Evolutionary conservation across 805 yeast genomes (phyloP).

Genomic region (Tetrapisispora iriomotensis): DNA sequence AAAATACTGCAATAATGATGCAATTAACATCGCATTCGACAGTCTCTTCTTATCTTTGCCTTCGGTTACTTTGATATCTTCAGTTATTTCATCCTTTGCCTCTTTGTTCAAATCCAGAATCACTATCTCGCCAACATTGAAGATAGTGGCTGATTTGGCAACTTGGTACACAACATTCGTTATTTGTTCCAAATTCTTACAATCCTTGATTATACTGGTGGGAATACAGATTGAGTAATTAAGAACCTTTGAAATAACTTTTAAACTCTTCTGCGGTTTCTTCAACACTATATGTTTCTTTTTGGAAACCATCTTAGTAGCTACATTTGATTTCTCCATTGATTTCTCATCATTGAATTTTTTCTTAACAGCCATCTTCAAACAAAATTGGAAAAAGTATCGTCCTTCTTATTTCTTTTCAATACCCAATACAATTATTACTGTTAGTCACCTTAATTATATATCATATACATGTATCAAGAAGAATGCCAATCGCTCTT

Average conservation of each 20-base stretch:
- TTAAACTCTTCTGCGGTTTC: slow-evolving; percentile 13
- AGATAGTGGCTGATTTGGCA: slow-evolving; percentile 63
- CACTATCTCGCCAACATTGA: slow-evolving; percentile 64
- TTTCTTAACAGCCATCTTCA: slow-evolving; percentile 1
- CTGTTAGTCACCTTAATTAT: too few relatives aligned
- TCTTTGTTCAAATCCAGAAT: slow-evolving; percentile 44
- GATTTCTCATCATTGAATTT: neutral
- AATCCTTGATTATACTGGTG: slow-evolving; percentile 51
- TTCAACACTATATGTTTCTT: neutral
- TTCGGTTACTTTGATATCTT: slow-evolving; percentile 7
- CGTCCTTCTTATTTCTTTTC: too few relatives aligned
- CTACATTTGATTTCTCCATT: neutral
- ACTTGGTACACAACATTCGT: slow-evolving; percentile 69
- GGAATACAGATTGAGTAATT: slow-evolving; percentile 64
- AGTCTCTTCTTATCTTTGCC: slow-evolving; percentile 11
- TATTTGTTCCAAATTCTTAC: slow-evolving; percentile 60
- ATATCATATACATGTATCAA: too few relatives aligned
- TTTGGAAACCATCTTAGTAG: neutral
- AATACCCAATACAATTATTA: too few relatives aligned
- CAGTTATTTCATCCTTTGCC: neutral
- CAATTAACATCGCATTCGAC: slow-evolving; percentile 43
- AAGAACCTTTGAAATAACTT: slow-evolving; percentile 12
- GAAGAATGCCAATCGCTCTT: too few relatives aligned
- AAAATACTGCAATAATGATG: slow-evolving; percentile 65
- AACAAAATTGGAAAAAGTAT: too few relatives aligned